These are phyloP conservation scores for Leccinum disarticulatum DNA, from an alignment of 768 basidiomycete species.

Conservation along the genomic window DNA sequence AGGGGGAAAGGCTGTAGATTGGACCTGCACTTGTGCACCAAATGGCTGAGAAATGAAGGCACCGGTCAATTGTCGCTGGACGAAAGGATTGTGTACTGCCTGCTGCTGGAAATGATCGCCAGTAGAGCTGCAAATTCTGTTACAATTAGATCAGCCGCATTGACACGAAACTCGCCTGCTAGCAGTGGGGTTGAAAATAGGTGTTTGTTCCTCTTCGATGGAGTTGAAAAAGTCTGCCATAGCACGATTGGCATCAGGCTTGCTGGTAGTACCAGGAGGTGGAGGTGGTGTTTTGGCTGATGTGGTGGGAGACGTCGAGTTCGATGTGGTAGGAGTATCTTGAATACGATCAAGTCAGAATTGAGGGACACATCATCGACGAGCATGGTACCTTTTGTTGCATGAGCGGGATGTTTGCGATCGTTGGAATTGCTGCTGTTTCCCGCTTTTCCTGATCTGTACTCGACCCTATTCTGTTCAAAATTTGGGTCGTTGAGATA, in stretches of 20 bases:
- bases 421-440: slow-evolving; percentile 42
- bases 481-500: slow-evolving; percentile 97
- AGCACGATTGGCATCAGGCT: slow-evolving; percentile 44
- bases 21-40: slow-evolving; percentile 44
- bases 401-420: slow-evolving; percentile 11
- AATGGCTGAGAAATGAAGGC: slow-evolving; percentile 46
- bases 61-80: slow-evolving; percentile 53
- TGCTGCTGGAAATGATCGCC: slow-evolving; percentile 56
- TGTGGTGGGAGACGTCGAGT: slow-evolving; percentile 20
- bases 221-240: slow-evolving; percentile 85
- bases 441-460: slow-evolving; percentile 75
- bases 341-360: slow-evolving; percentile 7
- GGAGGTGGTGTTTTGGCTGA: slow-evolving; percentile 26
- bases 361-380: not conserved
- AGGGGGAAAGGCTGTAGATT: slow-evolving; percentile 56
- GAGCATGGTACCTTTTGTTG: slow-evolving; percentile 18
- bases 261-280: slow-evolving; percentile 26
- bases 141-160: slow-evolving; percentile 7
- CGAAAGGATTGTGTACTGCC: slow-evolving; percentile 74
- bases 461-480: slow-evolving; percentile 91
- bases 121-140: slow-evolving; percentile 40
- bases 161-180: slow-evolving; percentile 39
- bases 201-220: slow-evolving; percentile 79
- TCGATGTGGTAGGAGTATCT: slow-evolving; percentile 19
- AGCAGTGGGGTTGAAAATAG: slow-evolving; percentile 66